Evolutionary conservation across 2,329 filamentous ascomycete species (phyloP).

Genomic region (Corynespora cassiicola): DNA sequence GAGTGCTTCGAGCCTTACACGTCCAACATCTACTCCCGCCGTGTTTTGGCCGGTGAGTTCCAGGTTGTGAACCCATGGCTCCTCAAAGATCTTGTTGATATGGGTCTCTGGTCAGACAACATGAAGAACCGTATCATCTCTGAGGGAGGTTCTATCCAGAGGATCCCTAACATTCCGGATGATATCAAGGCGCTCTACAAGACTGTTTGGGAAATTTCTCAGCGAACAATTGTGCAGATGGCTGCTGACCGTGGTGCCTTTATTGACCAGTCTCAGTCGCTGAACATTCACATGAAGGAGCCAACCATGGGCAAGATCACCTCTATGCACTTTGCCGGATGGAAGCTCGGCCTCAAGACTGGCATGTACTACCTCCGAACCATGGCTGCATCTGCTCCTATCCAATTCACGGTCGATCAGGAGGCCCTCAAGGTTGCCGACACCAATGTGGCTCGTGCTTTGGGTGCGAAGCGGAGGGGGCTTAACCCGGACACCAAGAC

Average conservation of each 20-base stretch:
- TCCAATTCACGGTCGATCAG: conserved; percentile 99
- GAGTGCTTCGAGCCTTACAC: conserved; percentile 99
- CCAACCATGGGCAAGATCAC: conserved; percentile 99
- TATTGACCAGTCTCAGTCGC: conserved; percentile 98
- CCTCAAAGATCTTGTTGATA: conserved; percentile 95
- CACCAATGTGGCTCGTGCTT: conserved; percentile 73
- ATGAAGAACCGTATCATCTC: conserved; percentile 99
- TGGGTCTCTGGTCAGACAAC: conserved; percentile 97
- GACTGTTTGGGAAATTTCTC: conserved; percentile 99
- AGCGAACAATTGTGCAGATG: conserved; percentile 96
- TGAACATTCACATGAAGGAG: conserved; percentile 99
- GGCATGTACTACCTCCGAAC: conserved; percentile 99
- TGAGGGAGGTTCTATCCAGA: conserved; percentile 93
- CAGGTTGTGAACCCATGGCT: conserved; percentile 99
- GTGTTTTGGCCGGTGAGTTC: conserved; percentile 97
- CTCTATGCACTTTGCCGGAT: conserved; percentile 98
- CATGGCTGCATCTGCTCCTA: conserved; percentile 93
- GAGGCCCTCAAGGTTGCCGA: conserved; percentile 89
- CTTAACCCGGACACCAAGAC: conserved; percentile 58
- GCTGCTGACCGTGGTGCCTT: conserved; percentile 97
- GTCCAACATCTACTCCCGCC: conserved; percentile 98
- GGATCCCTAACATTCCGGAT: conserved; percentile 93
- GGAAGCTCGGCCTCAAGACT: conserved; percentile 99
- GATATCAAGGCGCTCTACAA: conserved; percentile 98
- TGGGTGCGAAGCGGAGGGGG: conserved; percentile 72